These are phyloP conservation scores for Fusarium cicatricum DNA, from an alignment of 2,329 filamentous ascomycete species.

Conservation along the genomic window DNA sequence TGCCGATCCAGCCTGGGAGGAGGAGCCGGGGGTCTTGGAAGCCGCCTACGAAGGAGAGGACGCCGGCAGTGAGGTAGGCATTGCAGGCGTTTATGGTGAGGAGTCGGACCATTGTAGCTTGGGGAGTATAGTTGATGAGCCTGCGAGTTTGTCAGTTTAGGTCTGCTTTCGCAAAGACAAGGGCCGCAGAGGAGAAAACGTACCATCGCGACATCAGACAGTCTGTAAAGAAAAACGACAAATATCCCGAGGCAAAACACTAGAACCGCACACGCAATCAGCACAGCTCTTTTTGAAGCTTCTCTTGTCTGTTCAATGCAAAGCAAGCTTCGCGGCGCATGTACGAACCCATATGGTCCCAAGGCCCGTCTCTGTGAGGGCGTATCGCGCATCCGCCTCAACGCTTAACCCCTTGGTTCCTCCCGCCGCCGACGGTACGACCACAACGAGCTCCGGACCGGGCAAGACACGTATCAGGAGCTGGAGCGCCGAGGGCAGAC, in stretches of 20 bases:
- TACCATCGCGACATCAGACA: constrained; percentile 86
- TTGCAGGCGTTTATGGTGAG: constrained; percentile 78
- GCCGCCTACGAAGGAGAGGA: constrained; percentile 74
- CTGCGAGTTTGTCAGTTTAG: constrained; percentile 50
- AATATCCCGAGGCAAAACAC: constrained; percentile 80
- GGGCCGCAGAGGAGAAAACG: constrained; percentile 33
- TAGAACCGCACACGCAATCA: constrained; percentile 45
- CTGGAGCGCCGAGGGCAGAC: constrained; percentile 71
- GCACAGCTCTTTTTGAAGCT: constrained; percentile 2
- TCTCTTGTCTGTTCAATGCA: background rate
- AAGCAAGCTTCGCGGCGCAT: background rate
- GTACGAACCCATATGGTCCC: constrained; percentile 76
- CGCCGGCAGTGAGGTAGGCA: constrained; percentile 77
- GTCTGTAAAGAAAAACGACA: constrained; percentile 85
- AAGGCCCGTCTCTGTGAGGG: constrained; percentile 72
- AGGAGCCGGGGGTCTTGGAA: constrained; percentile 75
- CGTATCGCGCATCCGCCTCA: constrained; percentile 44
- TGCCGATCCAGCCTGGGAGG: constrained; percentile 80
- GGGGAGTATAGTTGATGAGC: constrained; percentile 85
- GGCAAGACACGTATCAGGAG: constrained; percentile 70
- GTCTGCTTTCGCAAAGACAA: background rate
- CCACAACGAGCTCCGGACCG: constrained; percentile 42
- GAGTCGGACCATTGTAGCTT: constrained; percentile 81
- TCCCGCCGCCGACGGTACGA: constrained; percentile 38
- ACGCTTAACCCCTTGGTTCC: constrained; percentile 27